Evolutionary conservation across 176 grass and related monocot genomes (phyloP).

Genomic region (Oropetium thomaeum): DNA sequence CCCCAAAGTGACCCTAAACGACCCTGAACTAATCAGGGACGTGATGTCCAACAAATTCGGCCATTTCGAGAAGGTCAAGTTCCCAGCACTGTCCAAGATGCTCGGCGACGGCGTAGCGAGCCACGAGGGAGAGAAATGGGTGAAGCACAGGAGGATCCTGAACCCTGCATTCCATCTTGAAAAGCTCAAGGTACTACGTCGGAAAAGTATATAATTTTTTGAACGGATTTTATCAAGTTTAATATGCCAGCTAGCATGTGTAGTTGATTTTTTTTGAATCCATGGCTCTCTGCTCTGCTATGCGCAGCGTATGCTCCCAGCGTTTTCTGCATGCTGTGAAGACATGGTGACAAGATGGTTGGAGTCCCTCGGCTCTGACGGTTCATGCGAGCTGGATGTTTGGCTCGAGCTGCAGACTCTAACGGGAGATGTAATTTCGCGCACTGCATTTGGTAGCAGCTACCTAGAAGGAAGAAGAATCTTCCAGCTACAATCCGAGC

Average conservation of each 20-base stretch:
- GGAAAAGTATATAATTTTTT: no score
- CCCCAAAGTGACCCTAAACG: conserved; percentile 38
- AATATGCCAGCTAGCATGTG: no score
- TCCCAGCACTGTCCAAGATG: conserved; percentile 17
- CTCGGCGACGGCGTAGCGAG: not conserved
- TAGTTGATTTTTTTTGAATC: not conserved
- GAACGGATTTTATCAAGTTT: not conserved
- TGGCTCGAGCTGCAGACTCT: conserved; percentile 31
- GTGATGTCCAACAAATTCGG: conserved; percentile 52
- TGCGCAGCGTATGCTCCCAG: conserved; percentile 47
- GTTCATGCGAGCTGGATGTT: conserved; percentile 29
- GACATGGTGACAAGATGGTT: conserved; percentile 56
- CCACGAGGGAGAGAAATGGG: conserved; percentile 63
- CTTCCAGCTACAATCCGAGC: conserved; percentile 49
- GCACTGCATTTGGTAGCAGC: conserved; percentile 32
- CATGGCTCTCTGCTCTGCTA: conserved; percentile 26
- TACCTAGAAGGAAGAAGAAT: conserved; percentile 55
- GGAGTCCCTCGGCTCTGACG: conserved; percentile 8
- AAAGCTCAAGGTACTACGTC: conserved; percentile 66
- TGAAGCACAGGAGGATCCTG: conserved; percentile 59
- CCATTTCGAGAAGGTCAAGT: conserved; percentile 44
- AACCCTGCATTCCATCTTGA: conserved; percentile 49
- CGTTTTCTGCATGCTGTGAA: conserved; percentile 53
- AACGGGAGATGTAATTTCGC: conserved; percentile 35
- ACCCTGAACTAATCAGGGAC: conserved; percentile 40